Percentiles rank a stretch among this genome's conserved stretches.
These are phyloP conservation scores for Phanerochaete carnosa DNA, from an alignment of 768 basidiomycete species.

Conservation along the genomic window DNA sequence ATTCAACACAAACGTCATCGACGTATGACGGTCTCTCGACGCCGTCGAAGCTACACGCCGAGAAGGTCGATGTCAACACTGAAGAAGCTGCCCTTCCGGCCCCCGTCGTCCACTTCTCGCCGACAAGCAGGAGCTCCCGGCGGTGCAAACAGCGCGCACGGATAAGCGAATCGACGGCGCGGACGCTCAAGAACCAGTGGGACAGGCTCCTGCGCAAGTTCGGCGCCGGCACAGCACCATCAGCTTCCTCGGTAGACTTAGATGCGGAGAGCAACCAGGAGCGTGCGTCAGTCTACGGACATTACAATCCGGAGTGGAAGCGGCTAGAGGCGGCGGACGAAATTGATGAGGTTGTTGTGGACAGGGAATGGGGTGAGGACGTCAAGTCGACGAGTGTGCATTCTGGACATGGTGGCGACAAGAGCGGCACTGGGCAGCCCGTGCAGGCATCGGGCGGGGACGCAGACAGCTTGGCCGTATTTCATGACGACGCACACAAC, in stretches of 20 bases:
- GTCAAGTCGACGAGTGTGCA: conserved; percentile 45
- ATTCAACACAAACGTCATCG: neutral
- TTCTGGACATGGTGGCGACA: conserved; percentile 51
- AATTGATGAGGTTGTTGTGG: conserved; percentile 75
- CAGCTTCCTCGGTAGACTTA: neutral
- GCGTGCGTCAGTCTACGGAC: neutral
- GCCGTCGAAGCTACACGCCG: neutral
- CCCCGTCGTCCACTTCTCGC: conserved; percentile 2
- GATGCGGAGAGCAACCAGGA: conserved; percentile 34
- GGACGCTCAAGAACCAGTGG: conserved; percentile 19
- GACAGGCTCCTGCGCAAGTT: conserved; percentile 29
- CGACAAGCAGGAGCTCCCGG: conserved; percentile 16
- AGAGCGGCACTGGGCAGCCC: conserved; percentile 43
- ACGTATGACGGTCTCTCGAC: neutral
- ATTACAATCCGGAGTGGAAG: conserved; percentile 18
- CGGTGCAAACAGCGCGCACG: neutral
- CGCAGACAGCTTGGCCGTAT: conserved; percentile 29
- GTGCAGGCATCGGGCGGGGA: conserved; percentile 30
- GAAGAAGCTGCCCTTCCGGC: neutral
- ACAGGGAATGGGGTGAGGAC: conserved; percentile 64
- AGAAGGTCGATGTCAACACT: neutral
- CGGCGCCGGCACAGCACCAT: conserved; percentile 18
- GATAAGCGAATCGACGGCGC: neutral
- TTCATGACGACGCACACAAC: conserved; percentile 28
- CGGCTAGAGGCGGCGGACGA: conserved; percentile 30